These are phyloP conservation scores for Sambucus nigra DNA, from an alignment of 129 eudicot genomes.

Conservation along the genomic window DNA sequence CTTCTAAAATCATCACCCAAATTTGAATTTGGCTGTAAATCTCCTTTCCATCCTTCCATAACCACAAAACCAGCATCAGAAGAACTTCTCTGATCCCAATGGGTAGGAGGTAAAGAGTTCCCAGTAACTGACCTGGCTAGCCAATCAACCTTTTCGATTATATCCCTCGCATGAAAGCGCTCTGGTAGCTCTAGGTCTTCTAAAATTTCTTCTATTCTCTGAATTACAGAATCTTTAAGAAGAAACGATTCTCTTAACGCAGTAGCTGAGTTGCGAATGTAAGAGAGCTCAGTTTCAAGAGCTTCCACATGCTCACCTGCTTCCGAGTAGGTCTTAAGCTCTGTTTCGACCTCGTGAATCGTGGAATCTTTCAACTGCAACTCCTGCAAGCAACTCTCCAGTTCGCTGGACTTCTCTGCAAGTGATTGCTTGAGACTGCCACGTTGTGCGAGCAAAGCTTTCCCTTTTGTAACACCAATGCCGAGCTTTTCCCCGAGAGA, in stretches of 20 bases:
- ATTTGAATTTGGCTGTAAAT: slow-evolving; percentile 27
- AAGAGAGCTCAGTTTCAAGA: slow-evolving; percentile 92
- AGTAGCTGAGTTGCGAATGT: slow-evolving; percentile 97
- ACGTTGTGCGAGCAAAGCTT: slow-evolving; percentile 87
- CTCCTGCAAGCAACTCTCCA: slow-evolving; percentile 72
- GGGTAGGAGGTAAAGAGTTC: slow-evolving; percentile 37
- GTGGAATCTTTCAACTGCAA: slow-evolving; percentile 61
- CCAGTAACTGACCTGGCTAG: slow-evolving; percentile 67
- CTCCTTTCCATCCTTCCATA: slow-evolving; percentile 56
- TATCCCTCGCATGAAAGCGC: slow-evolving; percentile 65
- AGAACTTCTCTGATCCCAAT: slow-evolving; percentile 51
- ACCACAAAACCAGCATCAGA: slow-evolving; percentile 48
- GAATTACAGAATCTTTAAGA: slow-evolving; percentile 85
- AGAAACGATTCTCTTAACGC: slow-evolving; percentile 91
- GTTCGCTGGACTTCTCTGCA: slow-evolving; percentile 56
- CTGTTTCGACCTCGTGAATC: slow-evolving; percentile 65
- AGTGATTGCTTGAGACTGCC: slow-evolving; percentile 81
- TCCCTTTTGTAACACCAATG: slow-evolving; percentile 94
- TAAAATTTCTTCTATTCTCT: slow-evolving; percentile 80
- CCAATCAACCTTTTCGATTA: slow-evolving; percentile 86
- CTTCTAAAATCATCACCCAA: slow-evolving; percentile 51
- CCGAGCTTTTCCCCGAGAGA: slow-evolving; percentile 86
- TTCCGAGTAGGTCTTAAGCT: slow-evolving; percentile 69
- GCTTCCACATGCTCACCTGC: slow-evolving; percentile 99
- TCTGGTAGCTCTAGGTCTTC: slow-evolving; percentile 93